These are phyloP conservation scores for Lasiosphaeriaceae sp. DNA, from an alignment of 495 filamentous ascomycete species.

Conservation along the genomic window DNA sequence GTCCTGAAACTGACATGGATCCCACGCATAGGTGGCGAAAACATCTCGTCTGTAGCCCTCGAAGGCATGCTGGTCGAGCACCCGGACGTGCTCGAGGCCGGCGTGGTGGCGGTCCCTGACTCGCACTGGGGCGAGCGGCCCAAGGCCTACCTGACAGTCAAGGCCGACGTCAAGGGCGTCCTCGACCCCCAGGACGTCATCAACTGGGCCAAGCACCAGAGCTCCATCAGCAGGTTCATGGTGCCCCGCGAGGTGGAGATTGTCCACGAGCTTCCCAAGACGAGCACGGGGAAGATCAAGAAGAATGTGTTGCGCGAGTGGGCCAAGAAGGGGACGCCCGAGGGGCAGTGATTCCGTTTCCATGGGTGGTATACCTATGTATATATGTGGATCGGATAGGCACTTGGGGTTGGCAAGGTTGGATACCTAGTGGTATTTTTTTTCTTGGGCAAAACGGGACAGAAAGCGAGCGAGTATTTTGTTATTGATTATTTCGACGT, in stretches of 20 bases:
- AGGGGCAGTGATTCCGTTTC: slow-evolving; percentile 9
- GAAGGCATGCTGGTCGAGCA: slow-evolving; percentile 91
- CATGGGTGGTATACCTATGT: no score
- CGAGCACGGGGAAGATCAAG: slow-evolving; percentile 91
- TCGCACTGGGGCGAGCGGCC: slow-evolving; percentile 92
- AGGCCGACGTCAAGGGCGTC: slow-evolving; percentile 47
- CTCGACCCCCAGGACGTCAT: slow-evolving; percentile 71
- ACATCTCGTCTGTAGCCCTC: slow-evolving; percentile 90
- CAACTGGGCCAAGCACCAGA: slow-evolving; percentile 74
- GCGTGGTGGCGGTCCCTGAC: slow-evolving; percentile 84
- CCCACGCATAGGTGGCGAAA: slow-evolving; percentile 84
- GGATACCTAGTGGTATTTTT: not conserved
- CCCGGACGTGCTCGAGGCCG: slow-evolving; percentile 83
- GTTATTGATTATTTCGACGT: no score
- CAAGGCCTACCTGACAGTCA: slow-evolving; percentile 87
- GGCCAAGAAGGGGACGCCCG: slow-evolving; percentile 55
- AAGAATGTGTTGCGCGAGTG: slow-evolving; percentile 91
- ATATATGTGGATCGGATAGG: no score
- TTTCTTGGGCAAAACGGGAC: no score
- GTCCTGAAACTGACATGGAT: no score
- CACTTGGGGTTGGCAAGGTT: not conserved
- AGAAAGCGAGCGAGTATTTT: no score
- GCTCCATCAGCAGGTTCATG: slow-evolving; percentile 89
- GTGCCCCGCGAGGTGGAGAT: slow-evolving; percentile 90
- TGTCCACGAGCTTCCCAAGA: slow-evolving; percentile 86